Percentiles rank a stretch among this genome's conserved stretches.
Conservation (phyloP, 306 rosid genomes). For the Mimosa bimucronata region DNA sequence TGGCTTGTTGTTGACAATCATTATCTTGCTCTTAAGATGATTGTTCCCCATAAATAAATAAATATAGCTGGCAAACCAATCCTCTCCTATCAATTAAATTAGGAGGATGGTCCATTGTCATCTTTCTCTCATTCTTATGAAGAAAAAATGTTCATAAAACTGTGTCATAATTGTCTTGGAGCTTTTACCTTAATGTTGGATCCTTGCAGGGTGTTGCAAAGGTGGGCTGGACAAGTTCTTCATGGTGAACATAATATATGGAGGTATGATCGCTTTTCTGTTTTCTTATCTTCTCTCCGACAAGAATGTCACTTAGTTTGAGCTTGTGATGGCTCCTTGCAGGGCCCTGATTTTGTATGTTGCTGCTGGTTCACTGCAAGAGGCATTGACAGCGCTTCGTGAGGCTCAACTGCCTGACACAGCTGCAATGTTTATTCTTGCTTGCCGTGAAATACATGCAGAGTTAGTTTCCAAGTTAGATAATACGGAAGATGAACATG, state of each 20-base stretch:
- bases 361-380: constrained; percentile 94
- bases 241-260: constrained; percentile 86
- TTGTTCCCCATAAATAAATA: background rate
- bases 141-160: background rate
- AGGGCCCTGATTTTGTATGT: constrained; percentile 92
- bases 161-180: no score
- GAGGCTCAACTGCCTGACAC: constrained; percentile 93
- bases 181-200: background rate
- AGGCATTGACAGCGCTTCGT: constrained; percentile 90
- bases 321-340: constrained; percentile 48
- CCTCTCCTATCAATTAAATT: background rate
- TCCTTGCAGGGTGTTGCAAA: constrained; percentile 75
- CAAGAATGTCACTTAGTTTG: constrained; percentile 31
- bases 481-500: constrained; percentile 55
- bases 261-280: constrained; percentile 61
- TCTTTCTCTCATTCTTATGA: background rate
- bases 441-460: constrained; percentile 86
- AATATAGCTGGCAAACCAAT: background rate
- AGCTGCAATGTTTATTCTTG: constrained; percentile 93
- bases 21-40: no score
- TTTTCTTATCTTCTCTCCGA: constrained; percentile 3
- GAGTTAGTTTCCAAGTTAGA: constrained; percentile 58
- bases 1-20: no score
- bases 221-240: constrained; percentile 87
- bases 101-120: background rate